Base-by-base conservation (phyloP, 176 grass and related monocot genomes). In the Avena insularis region DNA sequence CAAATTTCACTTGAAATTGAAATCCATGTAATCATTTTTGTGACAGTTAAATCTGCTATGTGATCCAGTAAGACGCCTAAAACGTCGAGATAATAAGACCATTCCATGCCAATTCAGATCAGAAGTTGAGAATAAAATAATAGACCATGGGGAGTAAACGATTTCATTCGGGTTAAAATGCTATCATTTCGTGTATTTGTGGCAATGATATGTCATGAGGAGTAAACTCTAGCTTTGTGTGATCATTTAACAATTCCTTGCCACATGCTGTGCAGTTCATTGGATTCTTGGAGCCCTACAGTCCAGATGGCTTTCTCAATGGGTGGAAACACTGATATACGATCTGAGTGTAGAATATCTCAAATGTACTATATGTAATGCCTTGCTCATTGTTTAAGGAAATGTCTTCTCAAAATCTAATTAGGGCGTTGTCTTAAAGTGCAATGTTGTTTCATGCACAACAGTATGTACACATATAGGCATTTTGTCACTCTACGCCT, bases 211-310 rank as follows among this genome's bases (percentile, higher is more conserved):
- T 43, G 40, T 43, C 6, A 43, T 43, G 40, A 43, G 40, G 40
- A 43, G 40, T 43, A 53, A 89, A 16, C 21, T 82, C 19, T 31
- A 47, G 14, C 27, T 29, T 75, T 0, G 50, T 4, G 13, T 4
- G 12, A 27, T 23, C 14, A 45, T 49, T 31, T 51, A 55, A 61
- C 40, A 70, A 4, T 12, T 85, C 45, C 29, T 86, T 65, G 7
- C n/a, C 61, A 23, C 75, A 43, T 71, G 65, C 2, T 66, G 31
- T 87, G 77, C 92, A 96, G 93, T 98, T 98, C 65, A 93, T 96
- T 31, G 96, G 92, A 85, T 98, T 98, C 90, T 90, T 98, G 93
- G 92, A 96, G 89, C 96, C 96, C 1, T 92, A 96, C 65, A 88
- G 71, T 3, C 72, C 46, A 69, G 96, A 90, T 38, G 92, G 92